A percentile compares a stretch with the other conserved stretches of the same genome.
Evolutionary conservation across 768 basidiomycete genomes (phyloP).

Genomic region (Mycena rosella): DNA sequence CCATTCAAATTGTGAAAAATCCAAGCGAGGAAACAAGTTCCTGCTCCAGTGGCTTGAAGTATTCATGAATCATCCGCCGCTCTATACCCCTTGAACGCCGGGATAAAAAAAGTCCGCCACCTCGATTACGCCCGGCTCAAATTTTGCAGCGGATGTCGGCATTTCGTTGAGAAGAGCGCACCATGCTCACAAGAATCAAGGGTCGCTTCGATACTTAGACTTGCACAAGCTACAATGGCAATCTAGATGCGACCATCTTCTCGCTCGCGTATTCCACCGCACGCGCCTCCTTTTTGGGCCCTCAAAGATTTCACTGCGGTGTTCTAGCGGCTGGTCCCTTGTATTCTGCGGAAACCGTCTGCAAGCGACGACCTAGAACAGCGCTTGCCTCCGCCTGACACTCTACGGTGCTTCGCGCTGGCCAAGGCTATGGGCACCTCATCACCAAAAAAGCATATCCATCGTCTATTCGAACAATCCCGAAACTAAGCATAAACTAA

Average conservation of each 20-base stretch:
- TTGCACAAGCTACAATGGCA: conserved; percentile 43
- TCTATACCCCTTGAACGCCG: too few relatives aligned
- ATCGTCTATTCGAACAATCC: conserved; percentile 23
- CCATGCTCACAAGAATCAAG: conserved; percentile 24
- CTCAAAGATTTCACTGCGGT: too few relatives aligned
- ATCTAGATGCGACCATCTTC: conserved; percentile 31
- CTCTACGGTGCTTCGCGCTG: background rate
- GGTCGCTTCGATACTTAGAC: conserved; percentile 40
- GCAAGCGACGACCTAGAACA: too few relatives aligned
- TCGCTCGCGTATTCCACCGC: conserved; percentile 21
- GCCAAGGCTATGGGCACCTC: conserved; percentile 5
- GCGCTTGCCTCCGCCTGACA: too few relatives aligned
- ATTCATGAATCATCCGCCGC: too few relatives aligned
- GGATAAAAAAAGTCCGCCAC: background rate
- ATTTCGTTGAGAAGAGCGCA: conserved; percentile 15
- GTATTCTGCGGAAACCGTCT: too few relatives aligned
- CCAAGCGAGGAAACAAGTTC: too few relatives aligned
- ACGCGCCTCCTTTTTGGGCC: background rate
- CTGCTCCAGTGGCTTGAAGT: too few relatives aligned
- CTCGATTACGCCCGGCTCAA: background rate
- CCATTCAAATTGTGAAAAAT: too few relatives aligned
- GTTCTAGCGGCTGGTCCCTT: too few relatives aligned
- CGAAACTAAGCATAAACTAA: conserved; percentile 23
- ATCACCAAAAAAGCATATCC: conserved; percentile 15
- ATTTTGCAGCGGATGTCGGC: background rate